Base-by-base conservation (phyloP, 345 rosid species). In the Cardamine chenopodiifolia region DNA sequence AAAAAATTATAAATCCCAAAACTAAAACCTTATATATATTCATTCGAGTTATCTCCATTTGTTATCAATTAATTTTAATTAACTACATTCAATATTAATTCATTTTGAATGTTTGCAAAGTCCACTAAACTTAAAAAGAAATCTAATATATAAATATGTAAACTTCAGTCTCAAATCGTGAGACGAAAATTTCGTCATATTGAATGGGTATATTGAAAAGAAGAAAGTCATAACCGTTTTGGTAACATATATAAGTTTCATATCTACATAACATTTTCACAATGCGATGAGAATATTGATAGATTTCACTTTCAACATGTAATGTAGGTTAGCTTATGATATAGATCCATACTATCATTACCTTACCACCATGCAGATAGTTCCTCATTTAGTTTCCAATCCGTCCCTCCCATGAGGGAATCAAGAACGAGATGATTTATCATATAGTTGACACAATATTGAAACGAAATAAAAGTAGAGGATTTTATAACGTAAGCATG, bases 401-500 rank as follows among this genome's bases (percentile, higher is more conserved):
- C 66, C 19, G 4, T 23, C 28, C 47, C 75, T n/a, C n/a, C n/a
- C n/a, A 71, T 70, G 83, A 78, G 70, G 61, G 23, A 74, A 49
- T 39, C 72, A 77, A 66, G 25, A 64, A 32, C 26, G n/a, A 70
- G 42, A 23, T 35, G 18, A 62, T 54, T 59, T 23, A 54, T 40
- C 61, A 60, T 66, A 12, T 18, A 58, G 37, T 55, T 64, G 37
- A 55, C 56, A 65, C 49, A 47, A 37, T 37, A 58, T 48, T 14
- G 4, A 29, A 6, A 48, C 22, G 11, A 62, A 37, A 20, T 22
- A 17, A 64, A 26, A 13, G 35, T 4, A 40, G 34, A 13, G 67
- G 54, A 63, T 65, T 49, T 5, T 42, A 28, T 34, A 67, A 73
- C 82, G 67, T 74, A 74, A 65, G 77, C 81, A 76, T 22, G 62